Base-by-base conservation (phyloP, 2,329 filamentous ascomycete genomes). In the Sporothrix pseudoabietina region DNA sequence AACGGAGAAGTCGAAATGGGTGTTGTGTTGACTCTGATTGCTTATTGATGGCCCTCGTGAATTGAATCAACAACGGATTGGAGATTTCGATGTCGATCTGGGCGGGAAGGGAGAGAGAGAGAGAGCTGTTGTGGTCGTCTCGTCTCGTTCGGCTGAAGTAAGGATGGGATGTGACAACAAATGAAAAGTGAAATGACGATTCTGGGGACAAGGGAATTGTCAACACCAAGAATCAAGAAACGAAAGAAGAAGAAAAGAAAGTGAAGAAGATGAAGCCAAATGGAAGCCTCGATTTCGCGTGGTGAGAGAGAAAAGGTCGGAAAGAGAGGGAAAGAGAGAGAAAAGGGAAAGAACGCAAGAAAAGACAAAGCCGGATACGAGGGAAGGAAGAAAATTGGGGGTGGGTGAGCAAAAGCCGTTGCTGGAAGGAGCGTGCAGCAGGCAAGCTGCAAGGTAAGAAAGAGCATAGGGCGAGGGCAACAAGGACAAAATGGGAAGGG, bases 261-360 rank as follows among this genome's bases (percentile, higher is more conserved):
- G 69, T 55, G 54, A 52, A 14, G 39, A 19, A 65, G 26, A 47
- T 65, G 57, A 71, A 65, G 70, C 57, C 70, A 44, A 65, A 71
- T 39, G 49, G 70, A 39, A 54, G 57, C 26, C 44, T 54, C 19
- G 41, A 39, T 65, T 71, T 66, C 30, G 44, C 22, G 59, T 66
- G 55, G 26, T 57, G 63, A 72, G 61, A 68, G 49, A 9, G 30
- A 57, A 55, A 66, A 57, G n/a, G 39, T 30, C 22, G 30, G 59
- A 14, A 61, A 44, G 52, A 55, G n/a, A 49, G 49, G 9, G 22
- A 30, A 66, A 47, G 16, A 10, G 22, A 32, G 26, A 52, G 66
- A 55, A 57, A 66, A 61, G 22, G 32, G 49, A 69, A 65, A 35
- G 26, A 71, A n/a, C 10, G 35, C 35, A 71, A 32, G 49, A 22